A percentile compares a stretch with the other conserved stretches of the same genome.
These are phyloP conservation scores for Picea engelmannii DNA, from an alignment of 83 land plant species.

Conservation along the genomic window DNA sequence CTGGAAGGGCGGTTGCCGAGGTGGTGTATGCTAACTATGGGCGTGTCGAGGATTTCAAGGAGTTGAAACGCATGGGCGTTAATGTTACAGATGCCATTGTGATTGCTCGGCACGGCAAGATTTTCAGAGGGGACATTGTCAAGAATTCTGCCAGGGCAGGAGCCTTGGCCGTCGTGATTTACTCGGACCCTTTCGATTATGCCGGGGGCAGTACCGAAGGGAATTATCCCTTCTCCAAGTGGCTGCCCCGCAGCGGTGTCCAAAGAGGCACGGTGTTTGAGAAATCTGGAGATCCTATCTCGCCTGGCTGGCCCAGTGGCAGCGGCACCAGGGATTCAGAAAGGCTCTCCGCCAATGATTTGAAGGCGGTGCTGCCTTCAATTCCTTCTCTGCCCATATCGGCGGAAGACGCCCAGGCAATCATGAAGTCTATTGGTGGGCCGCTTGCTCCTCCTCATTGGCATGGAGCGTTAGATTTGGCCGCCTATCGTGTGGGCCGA, in stretches of 20 bases:
- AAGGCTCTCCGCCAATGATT: slow-evolving; percentile 36
- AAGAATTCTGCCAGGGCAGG: slow-evolving; percentile 54
- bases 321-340: slow-evolving; percentile 39
- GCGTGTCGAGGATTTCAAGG: slow-evolving; percentile 52
- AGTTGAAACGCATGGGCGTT: slow-evolving; percentile 38
- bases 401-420: slow-evolving; percentile 42
- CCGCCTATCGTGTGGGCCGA: slow-evolving; percentile 54
- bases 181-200: slow-evolving; percentile 54
- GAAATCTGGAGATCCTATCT: slow-evolving; percentile 61
- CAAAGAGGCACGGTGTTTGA: slow-evolving; percentile 53
- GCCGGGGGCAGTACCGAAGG: slow-evolving; percentile 23
- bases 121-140: slow-evolving; percentile 72
- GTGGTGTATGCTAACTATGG: slow-evolving; percentile 73
- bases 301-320: slow-evolving; percentile 77
- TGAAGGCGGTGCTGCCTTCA: slow-evolving; percentile 37
- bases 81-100: slow-evolving; percentile 51
- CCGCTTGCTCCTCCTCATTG: slow-evolving; percentile 54
- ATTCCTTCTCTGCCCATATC: slow-evolving; percentile 78
- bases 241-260: slow-evolving; percentile 72
- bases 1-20: slow-evolving; percentile 44
- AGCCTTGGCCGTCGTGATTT: slow-evolving; percentile 52
- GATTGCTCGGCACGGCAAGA: slow-evolving; percentile 60
- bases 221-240: slow-evolving; percentile 52
- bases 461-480: slow-evolving; percentile 47
- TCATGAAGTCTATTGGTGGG: slow-evolving; percentile 46